Evolutionary conservation across 1,139 yeast species (phyloP).

Genomic region (Taphrina pruni): DNA sequence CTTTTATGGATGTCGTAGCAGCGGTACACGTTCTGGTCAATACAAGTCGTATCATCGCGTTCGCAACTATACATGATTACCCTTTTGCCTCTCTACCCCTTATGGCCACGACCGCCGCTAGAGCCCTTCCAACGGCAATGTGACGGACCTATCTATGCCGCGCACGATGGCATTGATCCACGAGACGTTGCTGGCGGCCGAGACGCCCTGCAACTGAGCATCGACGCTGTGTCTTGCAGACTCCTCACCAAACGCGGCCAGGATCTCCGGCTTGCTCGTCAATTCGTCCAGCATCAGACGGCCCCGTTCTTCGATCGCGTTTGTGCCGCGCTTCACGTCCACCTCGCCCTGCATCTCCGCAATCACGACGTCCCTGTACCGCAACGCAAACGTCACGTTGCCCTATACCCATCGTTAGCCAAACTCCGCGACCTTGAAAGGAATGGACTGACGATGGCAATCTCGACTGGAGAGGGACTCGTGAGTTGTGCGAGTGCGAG

Average conservation of each 20-base stretch:
- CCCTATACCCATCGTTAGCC: neutral
- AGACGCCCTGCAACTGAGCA: constrained; percentile 5
- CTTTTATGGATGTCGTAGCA: neutral
- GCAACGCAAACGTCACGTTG: constrained; percentile 3
- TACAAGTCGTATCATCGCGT: no score
- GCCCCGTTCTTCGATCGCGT: neutral
- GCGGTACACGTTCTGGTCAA: neutral
- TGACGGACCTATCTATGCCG: neutral
- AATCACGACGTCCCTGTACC: neutral
- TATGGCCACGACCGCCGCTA: neutral
- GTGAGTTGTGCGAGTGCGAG: neutral
- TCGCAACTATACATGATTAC: no score
- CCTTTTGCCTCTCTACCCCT: no score
- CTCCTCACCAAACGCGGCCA: constrained; percentile 1
- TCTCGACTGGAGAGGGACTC: constrained; percentile 18
- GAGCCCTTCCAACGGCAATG: neutral
- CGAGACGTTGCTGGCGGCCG: neutral
- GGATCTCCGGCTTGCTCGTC: neutral
- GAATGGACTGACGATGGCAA: neutral
- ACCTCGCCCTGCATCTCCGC: constrained; percentile 2
- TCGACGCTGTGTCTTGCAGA: neutral
- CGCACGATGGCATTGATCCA: constrained; percentile 21
- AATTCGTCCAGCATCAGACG: neutral
- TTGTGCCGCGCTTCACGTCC: constrained; percentile 10
- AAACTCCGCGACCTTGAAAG: no score